These are phyloP conservation scores for Phanerochaete sordida DNA, from an alignment of 768 basidiomycete genomes.

Conservation along the genomic window DNA sequence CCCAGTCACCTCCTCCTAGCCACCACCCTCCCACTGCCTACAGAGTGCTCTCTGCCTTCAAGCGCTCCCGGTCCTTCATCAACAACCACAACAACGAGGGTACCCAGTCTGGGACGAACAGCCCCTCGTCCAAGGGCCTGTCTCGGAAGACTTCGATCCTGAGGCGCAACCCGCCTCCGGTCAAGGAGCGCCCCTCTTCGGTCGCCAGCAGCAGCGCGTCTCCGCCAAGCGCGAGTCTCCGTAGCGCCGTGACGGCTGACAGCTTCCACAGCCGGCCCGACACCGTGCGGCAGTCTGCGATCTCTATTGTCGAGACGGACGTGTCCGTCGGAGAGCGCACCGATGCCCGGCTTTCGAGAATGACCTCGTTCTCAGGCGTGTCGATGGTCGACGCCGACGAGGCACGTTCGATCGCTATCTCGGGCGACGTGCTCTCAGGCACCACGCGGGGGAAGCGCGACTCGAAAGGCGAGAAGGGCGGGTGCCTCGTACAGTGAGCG, in stretches of 20 bases:
- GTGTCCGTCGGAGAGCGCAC: slow-evolving; percentile 24
- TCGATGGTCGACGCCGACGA: slow-evolving; percentile 28
- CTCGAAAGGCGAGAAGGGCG: slow-evolving; percentile 36
- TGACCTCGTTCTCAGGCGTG: slow-evolving; percentile 31
- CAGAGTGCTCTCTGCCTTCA: slow-evolving; percentile 64
- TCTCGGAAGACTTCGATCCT: slow-evolving; percentile 32
- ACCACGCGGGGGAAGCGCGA: slow-evolving; percentile 29
- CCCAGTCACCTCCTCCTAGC: slow-evolving; percentile 26
- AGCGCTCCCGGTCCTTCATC: slow-evolving; percentile 58
- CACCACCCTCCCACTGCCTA: slow-evolving; percentile 54
- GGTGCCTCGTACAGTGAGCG: slow-evolving; percentile 45
- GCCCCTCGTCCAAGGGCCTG: slow-evolving; percentile 2
- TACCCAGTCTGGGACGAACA: slow-evolving; percentile 19
- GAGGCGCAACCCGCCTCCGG: slow-evolving; percentile 30
- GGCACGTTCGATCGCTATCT: slow-evolving; percentile 27
- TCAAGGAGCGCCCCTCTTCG: slow-evolving; percentile 51
- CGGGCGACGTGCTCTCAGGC: slow-evolving; percentile 34
- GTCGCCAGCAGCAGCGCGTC: slow-evolving; percentile 57
- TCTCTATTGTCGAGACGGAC: slow-evolving; percentile 30
- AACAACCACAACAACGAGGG: slow-evolving; percentile 17
- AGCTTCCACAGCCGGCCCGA: slow-evolving; percentile 36
- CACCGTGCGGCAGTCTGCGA: slow-evolving; percentile 30
- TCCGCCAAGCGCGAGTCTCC: slow-evolving; percentile 49
- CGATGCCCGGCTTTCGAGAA: slow-evolving; percentile 29
- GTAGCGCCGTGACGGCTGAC: slow-evolving; percentile 52